Conservation (phyloP, 768 basidiomycete genomes). For the Leucogyrophana mollusca region DNA sequence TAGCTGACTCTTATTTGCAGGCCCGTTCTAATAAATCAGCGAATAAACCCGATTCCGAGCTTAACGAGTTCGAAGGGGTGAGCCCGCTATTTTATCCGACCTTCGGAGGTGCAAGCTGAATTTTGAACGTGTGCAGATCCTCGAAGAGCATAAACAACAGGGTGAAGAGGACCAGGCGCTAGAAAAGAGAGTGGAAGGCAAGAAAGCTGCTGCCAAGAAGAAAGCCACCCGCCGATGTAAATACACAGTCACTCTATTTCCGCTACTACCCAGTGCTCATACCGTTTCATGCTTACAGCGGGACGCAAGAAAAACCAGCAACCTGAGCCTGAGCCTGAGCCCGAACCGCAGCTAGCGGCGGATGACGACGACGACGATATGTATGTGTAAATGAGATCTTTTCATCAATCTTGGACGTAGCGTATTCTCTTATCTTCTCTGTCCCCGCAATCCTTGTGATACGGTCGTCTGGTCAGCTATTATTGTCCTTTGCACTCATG, state of each 20-base stretch:
- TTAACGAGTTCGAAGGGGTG: conserved; percentile 93
- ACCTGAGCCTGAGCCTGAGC: conserved; percentile 17
- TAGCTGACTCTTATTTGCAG: conserved; percentile 31
- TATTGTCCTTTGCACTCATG: too few relatives aligned
- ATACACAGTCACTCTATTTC: conserved; percentile 1
- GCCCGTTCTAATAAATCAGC: conserved; percentile 89
- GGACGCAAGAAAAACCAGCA: conserved; percentile 27
- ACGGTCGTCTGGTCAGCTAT: too few relatives aligned
- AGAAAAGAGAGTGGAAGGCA: conserved; percentile 81
- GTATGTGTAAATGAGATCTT: conserved; percentile 24
- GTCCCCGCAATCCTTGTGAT: too few relatives aligned
- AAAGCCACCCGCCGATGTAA: conserved; percentile 57
- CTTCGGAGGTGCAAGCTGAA: conserved; percentile 1
- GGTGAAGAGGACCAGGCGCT: conserved; percentile 92
- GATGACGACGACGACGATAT: conserved; percentile 15
- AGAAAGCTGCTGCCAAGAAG: conserved; percentile 76
- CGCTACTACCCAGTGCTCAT: background rate
- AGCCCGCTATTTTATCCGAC: conserved; percentile 9
- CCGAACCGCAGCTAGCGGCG: conserved; percentile 8
- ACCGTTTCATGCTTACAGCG: conserved; percentile 12
- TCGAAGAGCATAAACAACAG: conserved; percentile 78
- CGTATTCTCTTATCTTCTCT: too few relatives aligned
- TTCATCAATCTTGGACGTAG: too few relatives aligned
- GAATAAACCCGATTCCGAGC: conserved; percentile 89
- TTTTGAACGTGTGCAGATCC: conserved; percentile 50